Evolutionary conservation across 257 asterid species (phyloP), one percentile per base, ranked within the genome.

Genomic region (Penstemon barbatus): DNA sequence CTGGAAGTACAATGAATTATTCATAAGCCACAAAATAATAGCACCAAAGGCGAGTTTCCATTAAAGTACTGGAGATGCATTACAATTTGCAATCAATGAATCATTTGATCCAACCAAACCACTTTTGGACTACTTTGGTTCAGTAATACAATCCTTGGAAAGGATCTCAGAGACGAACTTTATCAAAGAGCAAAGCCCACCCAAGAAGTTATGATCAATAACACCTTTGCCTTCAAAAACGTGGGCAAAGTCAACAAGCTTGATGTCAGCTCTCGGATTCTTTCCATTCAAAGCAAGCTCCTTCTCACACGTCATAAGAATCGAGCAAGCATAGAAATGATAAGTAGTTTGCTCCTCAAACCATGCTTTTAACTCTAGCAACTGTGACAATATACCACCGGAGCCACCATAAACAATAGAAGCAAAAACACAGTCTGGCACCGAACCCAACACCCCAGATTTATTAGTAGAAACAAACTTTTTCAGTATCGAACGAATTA

Each of bases 161-260:
- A 85, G 93, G 65, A 87, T 79, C 75, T 89, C 97, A 5, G 95
- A 80, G 36, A 89, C 18, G 18, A 15, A 15, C 18, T 15, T 15
- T 15, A 15, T 15, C 18, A 15, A 15, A 15, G 18, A 15, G 18
- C 18, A 15, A 15, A 15, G 18, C 18, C 18, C 18, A 15, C 18
- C 18, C 18, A 15, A 15, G 18, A 89, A 92, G 76, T 92, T 92
- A 65, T 92, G 98, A 65, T 89, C 98, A 40, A 89, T 84, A 5
- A 85, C 80, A 15, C 97, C 97, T 58, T 43, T 69, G 4, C 95
- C 95, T 72, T 84, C 95, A 11, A 45, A 72, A 60, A 89, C 98
- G 57, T 92, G 98, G 0, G 97, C 96, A 75, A 92, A 92, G 78
- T 92, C 98, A 57, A 92, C 81, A 8, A 92, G 82, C 76, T 83